Conservation (phyloP, 768 basidiomycete genomes). For the Boletus rubroflammeus region DNA sequence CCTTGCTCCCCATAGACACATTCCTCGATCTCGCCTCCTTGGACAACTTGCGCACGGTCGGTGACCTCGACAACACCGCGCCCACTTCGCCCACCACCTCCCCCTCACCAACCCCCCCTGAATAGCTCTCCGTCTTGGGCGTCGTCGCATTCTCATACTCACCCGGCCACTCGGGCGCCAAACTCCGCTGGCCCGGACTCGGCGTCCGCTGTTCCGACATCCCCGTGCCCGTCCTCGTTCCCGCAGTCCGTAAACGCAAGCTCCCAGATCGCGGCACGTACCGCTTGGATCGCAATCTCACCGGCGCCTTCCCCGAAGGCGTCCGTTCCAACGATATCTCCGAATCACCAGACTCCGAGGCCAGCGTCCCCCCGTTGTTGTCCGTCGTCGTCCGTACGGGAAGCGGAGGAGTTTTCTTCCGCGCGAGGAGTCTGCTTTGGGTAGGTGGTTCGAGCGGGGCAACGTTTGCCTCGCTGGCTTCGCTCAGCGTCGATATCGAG, state of each 20-base stretch:
- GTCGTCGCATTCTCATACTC: conserved; percentile 53
- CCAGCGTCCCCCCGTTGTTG: background rate
- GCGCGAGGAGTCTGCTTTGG: conserved; percentile 29
- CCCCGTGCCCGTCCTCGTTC: background rate
- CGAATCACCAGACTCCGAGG: conserved; percentile 36
- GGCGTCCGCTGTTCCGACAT: conserved; percentile 33
- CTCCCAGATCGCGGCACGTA: conserved; percentile 43
- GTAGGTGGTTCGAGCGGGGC: conserved; percentile 26
- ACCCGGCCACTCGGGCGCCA: conserved; percentile 51
- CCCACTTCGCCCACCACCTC: background rate
- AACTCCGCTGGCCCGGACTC: conserved; percentile 45
- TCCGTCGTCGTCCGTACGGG: conserved; percentile 2
- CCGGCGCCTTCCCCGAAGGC: conserved; percentile 36
- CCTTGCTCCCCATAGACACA: conserved; percentile 41
- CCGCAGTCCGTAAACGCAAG: conserved; percentile 40
- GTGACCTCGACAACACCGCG: conserved; percentile 23
- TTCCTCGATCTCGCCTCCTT: conserved; percentile 41
- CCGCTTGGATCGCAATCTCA: conserved; percentile 52
- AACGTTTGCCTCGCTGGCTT: conserved; percentile 16
- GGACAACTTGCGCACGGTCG: conserved; percentile 29
- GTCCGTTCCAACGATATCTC: conserved; percentile 33
- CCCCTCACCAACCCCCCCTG: conserved; percentile 23
- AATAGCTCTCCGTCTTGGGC: conserved; percentile 52
- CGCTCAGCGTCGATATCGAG: conserved; percentile 31
- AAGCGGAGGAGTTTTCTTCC: conserved; percentile 39